Percentiles rank a stretch among this genome's conserved stretches.
Evolutionary conservation across 1,284 basidiomycete genomes (phyloP).

Genomic region (Cutaneotrichosporon dermatis): DNA sequence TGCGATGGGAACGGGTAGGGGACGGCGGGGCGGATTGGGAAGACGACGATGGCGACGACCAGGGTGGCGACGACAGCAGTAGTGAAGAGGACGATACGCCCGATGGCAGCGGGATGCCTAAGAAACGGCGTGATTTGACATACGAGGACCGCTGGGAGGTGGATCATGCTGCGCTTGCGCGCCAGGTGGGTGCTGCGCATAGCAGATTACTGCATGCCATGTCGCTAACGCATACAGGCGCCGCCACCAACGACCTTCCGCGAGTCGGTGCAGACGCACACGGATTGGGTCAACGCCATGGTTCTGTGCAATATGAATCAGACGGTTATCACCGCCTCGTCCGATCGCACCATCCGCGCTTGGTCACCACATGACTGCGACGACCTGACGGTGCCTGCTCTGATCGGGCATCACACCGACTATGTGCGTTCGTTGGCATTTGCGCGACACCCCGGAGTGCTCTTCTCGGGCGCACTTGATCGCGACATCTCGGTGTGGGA

Average conservation of each 20-base stretch:
- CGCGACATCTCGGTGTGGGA: slow-evolving; percentile 93
- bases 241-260: slow-evolving; percentile 57
- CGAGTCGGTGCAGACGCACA: slow-evolving; percentile 77
- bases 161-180: slow-evolving; percentile 50
- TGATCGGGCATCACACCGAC: slow-evolving; percentile 83
- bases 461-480: slow-evolving; percentile 94
- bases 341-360: slow-evolving; percentile 88
- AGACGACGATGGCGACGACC: slow-evolving; percentile 54
- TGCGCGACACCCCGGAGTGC: slow-evolving; percentile 73
- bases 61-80: slow-evolving; percentile 27
- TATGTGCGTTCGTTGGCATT: slow-evolving; percentile 83
- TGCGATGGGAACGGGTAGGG: slow-evolving; percentile 42
- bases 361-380: slow-evolving; percentile 76
- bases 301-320: slow-evolving; percentile 88
- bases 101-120: slow-evolving; percentile 4
- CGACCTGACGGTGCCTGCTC: slow-evolving; percentile 57
- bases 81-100: slow-evolving; percentile 55
- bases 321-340: slow-evolving; percentile 90
- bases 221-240: slow-evolving; percentile 12
- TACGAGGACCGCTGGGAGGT: slow-evolving; percentile 75
- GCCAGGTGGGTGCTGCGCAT: slow-evolving; percentile 16
- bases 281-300: slow-evolving; percentile 97
- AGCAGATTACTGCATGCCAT: neutral
- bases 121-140: slow-evolving; percentile 46
- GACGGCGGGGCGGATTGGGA: slow-evolving; percentile 56